A percentile compares a stretch with the other conserved stretches of the same genome.
These are phyloP conservation scores for Talaromyces sp. DNA, from an alignment of 2,329 filamentous ascomycete species.

Conservation along the genomic window DNA sequence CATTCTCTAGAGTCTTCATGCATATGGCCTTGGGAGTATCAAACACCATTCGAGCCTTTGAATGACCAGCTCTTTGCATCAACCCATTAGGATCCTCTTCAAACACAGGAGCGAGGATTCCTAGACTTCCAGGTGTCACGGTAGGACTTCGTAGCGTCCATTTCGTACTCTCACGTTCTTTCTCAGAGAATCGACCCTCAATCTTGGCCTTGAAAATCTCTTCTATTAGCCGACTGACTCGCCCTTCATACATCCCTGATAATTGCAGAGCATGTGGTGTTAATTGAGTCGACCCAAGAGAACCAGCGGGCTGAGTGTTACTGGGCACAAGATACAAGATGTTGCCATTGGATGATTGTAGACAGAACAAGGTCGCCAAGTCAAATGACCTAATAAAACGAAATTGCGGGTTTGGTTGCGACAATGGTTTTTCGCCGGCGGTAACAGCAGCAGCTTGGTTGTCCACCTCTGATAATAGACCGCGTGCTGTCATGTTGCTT, in stretches of 20 bases:
- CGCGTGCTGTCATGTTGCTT: constrained; percentile 64
- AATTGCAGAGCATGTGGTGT: constrained; percentile 65
- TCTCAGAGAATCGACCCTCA: constrained; percentile 76
- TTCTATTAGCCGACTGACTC: constrained; percentile 70
- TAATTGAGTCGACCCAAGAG: constrained; percentile 18
- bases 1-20: constrained; percentile 25
- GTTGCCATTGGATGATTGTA: constrained; percentile 36
- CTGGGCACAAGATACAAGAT: constrained; percentile 33
- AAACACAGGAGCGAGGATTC: constrained; percentile 44
- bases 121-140: constrained; percentile 52
- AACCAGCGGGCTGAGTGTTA: constrained; percentile 17
- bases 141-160: constrained; percentile 74
- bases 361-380: constrained; percentile 67
- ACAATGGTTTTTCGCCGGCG: constrained; percentile 20
- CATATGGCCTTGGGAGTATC: constrained; percentile 27
- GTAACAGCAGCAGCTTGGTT: constrained; percentile 59
- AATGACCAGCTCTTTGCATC: constrained; percentile 47
- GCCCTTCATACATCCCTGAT: constrained; percentile 71
- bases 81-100: constrained; percentile 37
- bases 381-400: constrained; percentile 68
- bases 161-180: constrained; percentile 71
- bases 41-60: constrained; percentile 33
- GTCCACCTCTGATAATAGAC: constrained; percentile 78
- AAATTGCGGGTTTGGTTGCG: constrained; percentile 51
- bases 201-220: constrained; percentile 82